Percentiles rank a stretch among this genome's conserved stretches.
phyloP scores from a whole-genome alignment of 495 filamentous ascomycete species.

The Cudoniella acicularis region DNA sequence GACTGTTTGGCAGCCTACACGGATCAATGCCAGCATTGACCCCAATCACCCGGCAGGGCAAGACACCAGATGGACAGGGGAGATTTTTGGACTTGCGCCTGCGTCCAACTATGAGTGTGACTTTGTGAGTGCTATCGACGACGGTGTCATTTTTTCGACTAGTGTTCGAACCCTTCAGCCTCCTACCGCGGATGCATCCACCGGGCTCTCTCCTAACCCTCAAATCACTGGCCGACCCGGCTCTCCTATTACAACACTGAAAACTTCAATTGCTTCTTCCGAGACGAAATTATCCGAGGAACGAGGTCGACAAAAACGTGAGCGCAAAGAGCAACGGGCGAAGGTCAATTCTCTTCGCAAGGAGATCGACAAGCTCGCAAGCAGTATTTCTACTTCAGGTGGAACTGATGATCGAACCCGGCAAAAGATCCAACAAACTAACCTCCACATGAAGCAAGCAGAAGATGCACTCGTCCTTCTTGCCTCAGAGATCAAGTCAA shows the following conservation, averaged over 20 bases:
- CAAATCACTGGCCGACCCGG: slow-evolving; percentile 69
- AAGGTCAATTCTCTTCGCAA: slow-evolving; percentile 65
- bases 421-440: slow-evolving; percentile 71
- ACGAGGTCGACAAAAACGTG: slow-evolving; percentile 67
- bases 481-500: slow-evolving; percentile 58
- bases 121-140: slow-evolving; percentile 71
- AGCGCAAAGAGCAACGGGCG: slow-evolving; percentile 75
- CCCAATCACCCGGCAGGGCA: slow-evolving; percentile 33
- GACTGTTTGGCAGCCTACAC: slow-evolving; percentile 80
- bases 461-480: slow-evolving; percentile 67
- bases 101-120: slow-evolving; percentile 82
- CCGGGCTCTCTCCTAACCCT: slow-evolving; percentile 24
- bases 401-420: slow-evolving; percentile 78
- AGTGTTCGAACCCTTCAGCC: slow-evolving; percentile 76
- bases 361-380: slow-evolving; percentile 72
- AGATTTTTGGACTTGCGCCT: slow-evolving; percentile 85
- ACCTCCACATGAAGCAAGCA: slow-evolving; percentile 77
- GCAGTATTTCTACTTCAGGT: slow-evolving; percentile 65
- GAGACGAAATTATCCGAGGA: slow-evolving; percentile 76
- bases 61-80: slow-evolving; percentile 64
- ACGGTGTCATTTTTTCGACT: slow-evolving; percentile 68
- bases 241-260: slow-evolving; percentile 85
- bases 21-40: slow-evolving; percentile 53
- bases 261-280: slow-evolving; percentile 77
- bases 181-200: slow-evolving; percentile 59